A percentile compares a stretch with the other conserved stretches of the same genome.
phyloP scores from a whole-genome alignment of 2,329 filamentous ascomycete genomes.

The Trichoderma sp. region DNA sequence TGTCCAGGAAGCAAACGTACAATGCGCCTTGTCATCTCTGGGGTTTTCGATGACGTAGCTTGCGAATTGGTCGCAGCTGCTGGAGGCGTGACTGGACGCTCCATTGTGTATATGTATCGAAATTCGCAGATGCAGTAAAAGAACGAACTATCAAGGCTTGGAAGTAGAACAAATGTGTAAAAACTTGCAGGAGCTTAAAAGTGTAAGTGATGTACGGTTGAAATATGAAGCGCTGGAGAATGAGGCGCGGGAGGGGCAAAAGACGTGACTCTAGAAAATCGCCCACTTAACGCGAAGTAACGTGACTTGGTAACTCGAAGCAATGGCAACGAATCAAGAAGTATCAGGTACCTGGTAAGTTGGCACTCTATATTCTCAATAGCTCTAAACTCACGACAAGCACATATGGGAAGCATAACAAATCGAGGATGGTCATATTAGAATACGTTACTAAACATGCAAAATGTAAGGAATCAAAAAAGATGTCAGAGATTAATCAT shows the following conservation, averaged over 20 bases:
- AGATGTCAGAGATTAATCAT: not conserved
- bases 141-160: no score
- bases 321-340: not conserved
- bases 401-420: no score
- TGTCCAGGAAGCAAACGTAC: conserved; percentile 38
- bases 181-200: not conserved
- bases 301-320: conserved; percentile 26
- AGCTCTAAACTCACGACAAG: no score
- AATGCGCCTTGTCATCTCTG: conserved; percentile 54
- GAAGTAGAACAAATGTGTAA: not conserved
- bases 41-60: conserved; percentile 49
- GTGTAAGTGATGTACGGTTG: not conserved
- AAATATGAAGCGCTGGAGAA: not conserved
- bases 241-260: conserved; percentile 28
- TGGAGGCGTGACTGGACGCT: conserved; percentile 48
- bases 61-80: conserved; percentile 32
- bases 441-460: not conserved
- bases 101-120: conserved; percentile 38
- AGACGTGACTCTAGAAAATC: conserved; percentile 23
- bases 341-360: not conserved
- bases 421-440: not conserved
- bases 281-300: conserved; percentile 33
- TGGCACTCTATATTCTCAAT: no score
- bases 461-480: not conserved
- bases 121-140: not conserved